Percentiles rank a stretch among this genome's conserved stretches.
Conservation (phyloP, 495 filamentous ascomycete genomes). For the Sordaria brevicollis region DNA sequence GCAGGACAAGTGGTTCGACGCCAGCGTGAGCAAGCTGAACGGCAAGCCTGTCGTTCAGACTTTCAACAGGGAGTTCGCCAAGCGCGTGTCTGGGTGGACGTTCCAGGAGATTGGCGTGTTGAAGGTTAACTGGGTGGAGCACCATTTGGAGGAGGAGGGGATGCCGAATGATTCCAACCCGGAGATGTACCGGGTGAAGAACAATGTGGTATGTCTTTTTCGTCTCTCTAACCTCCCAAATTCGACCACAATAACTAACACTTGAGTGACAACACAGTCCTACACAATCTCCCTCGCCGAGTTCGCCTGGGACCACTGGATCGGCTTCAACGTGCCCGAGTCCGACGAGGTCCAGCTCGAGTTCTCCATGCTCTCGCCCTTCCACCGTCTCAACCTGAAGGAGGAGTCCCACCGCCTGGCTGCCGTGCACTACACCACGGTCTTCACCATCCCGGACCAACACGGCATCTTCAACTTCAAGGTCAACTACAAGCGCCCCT, state of each 20-base stretch:
- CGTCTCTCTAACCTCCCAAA: neutral
- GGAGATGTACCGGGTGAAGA: conserved; percentile 90
- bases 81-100: conserved; percentile 75
- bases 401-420: conserved; percentile 25
- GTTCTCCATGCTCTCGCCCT: conserved; percentile 97
- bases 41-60: conserved; percentile 42
- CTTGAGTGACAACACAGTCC: conserved; percentile 41
- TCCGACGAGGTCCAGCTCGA: conserved; percentile 79
- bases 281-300: conserved; percentile 86
- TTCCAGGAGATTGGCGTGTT: conserved; percentile 91
- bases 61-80: conserved; percentile 76
- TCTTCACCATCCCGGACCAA: conserved; percentile 82
- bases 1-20: conserved; percentile 83
- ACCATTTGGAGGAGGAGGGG: conserved; percentile 54
- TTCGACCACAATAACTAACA: neutral
- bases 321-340: conserved; percentile 59
- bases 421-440: conserved; percentile 46
- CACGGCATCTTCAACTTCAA: conserved; percentile 97
- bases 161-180: conserved; percentile 57
- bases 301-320: conserved; percentile 57
- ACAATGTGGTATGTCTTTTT: conserved; percentile 71
- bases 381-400: conserved; percentile 75
- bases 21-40: conserved; percentile 55
- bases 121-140: conserved; percentile 72
- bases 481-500: conserved; percentile 91